Evolutionary conservation across 495 filamentous ascomycete species (phyloP).

Genomic region (Cairneyella variabilis): DNA sequence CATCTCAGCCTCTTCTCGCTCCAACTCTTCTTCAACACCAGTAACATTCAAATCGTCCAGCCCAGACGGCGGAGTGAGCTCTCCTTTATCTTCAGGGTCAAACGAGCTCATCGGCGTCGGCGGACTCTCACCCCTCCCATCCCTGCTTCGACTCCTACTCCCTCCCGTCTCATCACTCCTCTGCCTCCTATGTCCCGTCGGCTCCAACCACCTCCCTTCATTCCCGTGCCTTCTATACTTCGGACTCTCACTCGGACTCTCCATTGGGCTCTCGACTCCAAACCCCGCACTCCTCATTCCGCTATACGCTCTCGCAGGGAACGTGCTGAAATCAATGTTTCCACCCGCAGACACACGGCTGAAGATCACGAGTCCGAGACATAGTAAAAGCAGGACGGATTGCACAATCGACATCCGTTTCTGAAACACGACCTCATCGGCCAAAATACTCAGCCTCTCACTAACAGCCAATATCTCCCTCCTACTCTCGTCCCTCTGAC

Average conservation of each 20-base stretch:
- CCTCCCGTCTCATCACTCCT: conserved; percentile 6
- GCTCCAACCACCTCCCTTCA: conserved; percentile 16
- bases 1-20: too few species aligned
- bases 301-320: conserved; percentile 12
- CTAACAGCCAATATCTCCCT: conserved; percentile 79
- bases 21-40: neutral
- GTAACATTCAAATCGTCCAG: conserved; percentile 2
- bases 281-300: neutral
- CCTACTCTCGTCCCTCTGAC: conserved; percentile 74
- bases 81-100: conserved; percentile 7
- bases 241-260: conserved; percentile 14
- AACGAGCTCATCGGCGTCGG: conserved; percentile 21
- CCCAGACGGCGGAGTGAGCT: conserved; percentile 19
- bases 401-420: conserved; percentile 92
- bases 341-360: conserved; percentile 36
- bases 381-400: conserved; percentile 79
- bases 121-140: conserved; percentile 9
- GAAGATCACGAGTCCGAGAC: conserved; percentile 85
- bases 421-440: conserved; percentile 93
- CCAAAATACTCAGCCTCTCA: conserved; percentile 75
- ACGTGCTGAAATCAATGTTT: conserved; percentile 9
- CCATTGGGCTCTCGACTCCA: conserved; percentile 17
- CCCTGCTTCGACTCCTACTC: conserved; percentile 10
- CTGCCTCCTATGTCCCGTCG: conserved; percentile 8
- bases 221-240: neutral